Conservation (phyloP, 2,329 filamentous ascomycete species). For the Ceratocystis ficicola region DNA sequence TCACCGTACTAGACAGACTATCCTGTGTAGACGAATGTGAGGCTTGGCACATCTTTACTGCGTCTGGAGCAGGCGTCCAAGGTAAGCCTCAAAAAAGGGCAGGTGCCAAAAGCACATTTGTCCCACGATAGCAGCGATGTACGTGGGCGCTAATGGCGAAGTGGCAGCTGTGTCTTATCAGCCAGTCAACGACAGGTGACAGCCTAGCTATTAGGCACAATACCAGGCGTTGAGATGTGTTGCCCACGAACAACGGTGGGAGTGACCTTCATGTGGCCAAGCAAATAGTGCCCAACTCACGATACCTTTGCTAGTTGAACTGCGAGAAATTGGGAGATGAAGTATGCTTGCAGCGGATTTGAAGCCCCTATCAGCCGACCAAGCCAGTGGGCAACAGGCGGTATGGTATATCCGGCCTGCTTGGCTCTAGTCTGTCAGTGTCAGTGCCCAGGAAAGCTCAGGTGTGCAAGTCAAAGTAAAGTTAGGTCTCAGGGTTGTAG, state of each 20-base stretch:
- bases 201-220: neutral
- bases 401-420: neutral
- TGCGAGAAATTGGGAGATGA: neutral
- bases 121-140: neutral
- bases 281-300: neutral
- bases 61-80: neutral
- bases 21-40: neutral
- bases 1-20: neutral
- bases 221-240: neutral
- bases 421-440: neutral
- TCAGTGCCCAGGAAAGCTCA: neutral
- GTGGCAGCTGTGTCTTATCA: neutral
- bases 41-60: constrained; percentile 9
- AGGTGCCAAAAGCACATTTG: neutral
- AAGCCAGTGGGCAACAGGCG: neutral
- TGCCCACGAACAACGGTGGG: neutral
- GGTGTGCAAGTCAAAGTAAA: neutral
- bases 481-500: neutral
- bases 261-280: neutral
- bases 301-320: neutral
- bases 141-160: neutral
- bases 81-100: neutral
- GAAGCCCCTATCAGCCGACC: neutral
- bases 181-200: neutral
- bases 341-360: no score